Evolutionary conservation across 768 basidiomycete genomes (phyloP).

Genomic region (Lactifluus subvellereus): DNA sequence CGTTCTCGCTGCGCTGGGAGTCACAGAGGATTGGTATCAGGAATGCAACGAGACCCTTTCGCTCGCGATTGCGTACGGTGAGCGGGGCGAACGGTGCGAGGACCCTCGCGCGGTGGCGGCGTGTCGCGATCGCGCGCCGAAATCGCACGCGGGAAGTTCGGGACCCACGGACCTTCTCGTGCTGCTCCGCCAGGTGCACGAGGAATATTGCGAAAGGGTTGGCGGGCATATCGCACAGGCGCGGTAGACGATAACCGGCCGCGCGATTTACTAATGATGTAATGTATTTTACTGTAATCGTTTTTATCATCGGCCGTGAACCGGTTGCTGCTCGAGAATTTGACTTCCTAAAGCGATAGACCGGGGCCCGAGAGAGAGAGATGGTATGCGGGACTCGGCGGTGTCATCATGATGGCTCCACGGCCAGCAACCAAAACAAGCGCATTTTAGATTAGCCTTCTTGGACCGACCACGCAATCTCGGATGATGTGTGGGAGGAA

Average conservation of each 20-base stretch:
- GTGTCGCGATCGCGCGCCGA: constrained; percentile 15
- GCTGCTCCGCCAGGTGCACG: constrained; percentile 15
- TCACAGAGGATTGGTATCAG: constrained; percentile 17
- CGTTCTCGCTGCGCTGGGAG: constrained; percentile 12
- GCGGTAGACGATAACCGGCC: neutral
- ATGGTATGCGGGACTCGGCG: too few species aligned
- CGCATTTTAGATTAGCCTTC: too few species aligned
- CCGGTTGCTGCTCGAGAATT: too few species aligned
- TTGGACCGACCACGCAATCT: too few species aligned
- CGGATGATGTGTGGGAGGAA: too few species aligned
- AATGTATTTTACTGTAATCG: too few species aligned
- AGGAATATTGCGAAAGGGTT: constrained; percentile 12
- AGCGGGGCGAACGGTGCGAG: constrained; percentile 10
- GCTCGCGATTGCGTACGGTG: constrained; percentile 14
- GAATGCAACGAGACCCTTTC: constrained; percentile 20
- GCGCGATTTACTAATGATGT: too few species aligned
- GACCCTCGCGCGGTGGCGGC: constrained; percentile 12
- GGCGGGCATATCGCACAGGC: neutral
- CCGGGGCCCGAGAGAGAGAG: too few species aligned
- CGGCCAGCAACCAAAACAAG: too few species aligned
- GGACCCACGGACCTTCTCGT: constrained; percentile 11
- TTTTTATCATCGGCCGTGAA: too few species aligned
- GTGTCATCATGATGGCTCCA: too few species aligned
- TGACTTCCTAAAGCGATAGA: too few species aligned
- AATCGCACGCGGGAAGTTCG: neutral